Percentiles rank a stretch among this genome's conserved stretches.
Evolutionary conservation across 306 rosid species (phyloP).

Genomic region (Purshia tridentata): DNA sequence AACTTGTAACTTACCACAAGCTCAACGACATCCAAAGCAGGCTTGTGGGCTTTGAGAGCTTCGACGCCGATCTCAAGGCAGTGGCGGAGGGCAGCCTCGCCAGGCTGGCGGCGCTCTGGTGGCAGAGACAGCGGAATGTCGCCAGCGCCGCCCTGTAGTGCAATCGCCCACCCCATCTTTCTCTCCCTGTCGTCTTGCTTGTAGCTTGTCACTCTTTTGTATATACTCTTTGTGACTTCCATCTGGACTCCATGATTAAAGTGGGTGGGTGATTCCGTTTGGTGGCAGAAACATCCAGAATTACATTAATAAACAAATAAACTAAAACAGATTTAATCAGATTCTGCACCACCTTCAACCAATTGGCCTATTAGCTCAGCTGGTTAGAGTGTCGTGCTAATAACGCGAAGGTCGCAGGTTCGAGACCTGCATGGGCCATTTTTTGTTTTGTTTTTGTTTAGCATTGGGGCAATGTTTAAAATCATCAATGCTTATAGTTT

Average conservation of each 20-base stretch:
- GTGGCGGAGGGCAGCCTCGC: constrained; percentile 75
- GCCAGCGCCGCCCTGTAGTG: constrained; percentile 94
- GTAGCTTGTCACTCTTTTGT: too few species aligned
- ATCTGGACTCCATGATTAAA: too few species aligned
- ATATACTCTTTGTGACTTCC: too few species aligned
- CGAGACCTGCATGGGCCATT: constrained; percentile 21
- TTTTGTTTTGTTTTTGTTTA: too few species aligned
- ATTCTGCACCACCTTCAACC: too few species aligned
- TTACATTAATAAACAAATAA: too few species aligned
- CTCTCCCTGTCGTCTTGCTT: neutral
- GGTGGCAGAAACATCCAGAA: too few species aligned
- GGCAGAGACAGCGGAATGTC: constrained; percentile 67
- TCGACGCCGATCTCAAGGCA: constrained; percentile 71
- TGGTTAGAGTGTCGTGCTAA: constrained; percentile 23
- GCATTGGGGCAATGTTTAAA: too few species aligned
- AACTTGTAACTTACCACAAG: constrained; percentile 41
- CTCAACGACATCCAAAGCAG: constrained; percentile 70
- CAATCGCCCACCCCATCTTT: constrained; percentile 89
- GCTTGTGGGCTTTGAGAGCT: constrained; percentile 55
- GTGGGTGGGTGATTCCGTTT: too few species aligned
- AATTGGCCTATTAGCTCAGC: constrained; percentile 10
- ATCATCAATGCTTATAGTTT: too few species aligned
- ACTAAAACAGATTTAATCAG: too few species aligned
- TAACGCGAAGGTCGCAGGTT: constrained; percentile 27
- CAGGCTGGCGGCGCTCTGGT: constrained; percentile 59